Conservation (phyloP, 2,329 filamentous ascomycete species). For the Xylariaceae sp. region DNA sequence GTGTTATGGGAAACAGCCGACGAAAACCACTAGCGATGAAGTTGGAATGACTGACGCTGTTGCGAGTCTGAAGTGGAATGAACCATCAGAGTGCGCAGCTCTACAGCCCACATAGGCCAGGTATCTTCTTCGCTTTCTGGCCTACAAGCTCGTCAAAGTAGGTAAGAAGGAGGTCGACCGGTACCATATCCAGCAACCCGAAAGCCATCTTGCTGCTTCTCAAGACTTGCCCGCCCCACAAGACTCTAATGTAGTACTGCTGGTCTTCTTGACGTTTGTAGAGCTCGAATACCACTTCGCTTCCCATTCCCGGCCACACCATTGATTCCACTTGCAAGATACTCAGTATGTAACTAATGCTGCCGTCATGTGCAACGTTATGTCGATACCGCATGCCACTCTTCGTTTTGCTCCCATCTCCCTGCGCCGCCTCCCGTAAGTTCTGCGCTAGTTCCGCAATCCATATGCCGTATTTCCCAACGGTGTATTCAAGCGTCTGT, state of each 20-base stretch:
- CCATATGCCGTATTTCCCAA: constrained; percentile 66
- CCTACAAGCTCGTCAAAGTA: constrained; percentile 74
- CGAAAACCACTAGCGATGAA: too few species aligned
- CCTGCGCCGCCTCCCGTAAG: constrained; percentile 47
- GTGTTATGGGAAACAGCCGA: too few species aligned
- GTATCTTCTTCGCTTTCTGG: constrained; percentile 28
- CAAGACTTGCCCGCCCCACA: constrained; percentile 67
- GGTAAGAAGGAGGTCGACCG: constrained; percentile 56
- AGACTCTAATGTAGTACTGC: constrained; percentile 57
- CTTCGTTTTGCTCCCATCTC: constrained; percentile 11
- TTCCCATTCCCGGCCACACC: constrained; percentile 83
- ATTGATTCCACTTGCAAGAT: constrained; percentile 70
- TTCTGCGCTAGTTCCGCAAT: constrained; percentile 66
- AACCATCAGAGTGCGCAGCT: too few species aligned
- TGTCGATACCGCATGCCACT: constrained; percentile 56
- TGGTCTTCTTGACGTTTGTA: constrained; percentile 36
- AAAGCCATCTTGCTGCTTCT: constrained; percentile 64
- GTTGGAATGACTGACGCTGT: too few species aligned
- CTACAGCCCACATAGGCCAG: too few species aligned
- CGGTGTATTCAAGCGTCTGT: constrained; percentile 58
- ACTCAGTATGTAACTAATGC: constrained; percentile 61
- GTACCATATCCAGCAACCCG: constrained; percentile 68
- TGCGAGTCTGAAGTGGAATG: too few species aligned
- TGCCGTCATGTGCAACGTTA: constrained; percentile 79
- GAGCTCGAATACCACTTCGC: constrained; percentile 74